These are phyloP conservation scores for Lolium multiflorum DNA, from an alignment of 176 grass and related monocot genomes.

Conservation along the genomic window DNA sequence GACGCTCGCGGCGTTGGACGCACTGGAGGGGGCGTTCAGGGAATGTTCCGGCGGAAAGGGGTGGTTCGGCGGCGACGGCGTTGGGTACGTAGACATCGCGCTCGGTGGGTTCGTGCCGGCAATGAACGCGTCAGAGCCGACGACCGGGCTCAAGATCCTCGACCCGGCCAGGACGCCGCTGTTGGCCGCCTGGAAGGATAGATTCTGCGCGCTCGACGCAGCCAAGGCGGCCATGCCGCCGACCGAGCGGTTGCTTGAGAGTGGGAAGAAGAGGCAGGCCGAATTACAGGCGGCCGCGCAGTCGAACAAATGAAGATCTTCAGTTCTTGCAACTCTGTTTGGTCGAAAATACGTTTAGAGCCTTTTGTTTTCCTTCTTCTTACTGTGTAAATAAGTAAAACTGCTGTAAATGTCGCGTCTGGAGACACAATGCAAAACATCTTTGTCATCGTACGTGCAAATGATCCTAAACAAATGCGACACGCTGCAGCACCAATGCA, in stretches of 20 bases:
- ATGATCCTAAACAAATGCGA: too few species aligned
- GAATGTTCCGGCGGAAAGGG: constrained; percentile 1
- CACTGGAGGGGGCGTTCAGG: constrained; percentile 48
- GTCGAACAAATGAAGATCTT: background rate
- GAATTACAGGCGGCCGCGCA: background rate
- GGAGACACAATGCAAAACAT: too few species aligned
- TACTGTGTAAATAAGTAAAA: too few species aligned
- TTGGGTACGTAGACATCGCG: constrained; percentile 59
- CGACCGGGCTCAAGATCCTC: constrained; percentile 27
- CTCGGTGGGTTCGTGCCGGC: constrained; percentile 46
- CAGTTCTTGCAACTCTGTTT: background rate
- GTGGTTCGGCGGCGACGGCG: constrained; percentile 56
- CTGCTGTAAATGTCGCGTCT: too few species aligned
- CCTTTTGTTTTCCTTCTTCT: too few species aligned
- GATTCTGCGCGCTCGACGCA: constrained; percentile 41
- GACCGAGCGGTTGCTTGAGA: constrained; percentile 12
- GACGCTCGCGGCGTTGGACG: constrained; percentile 14
- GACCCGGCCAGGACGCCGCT: constrained; percentile 47
- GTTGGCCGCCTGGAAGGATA: constrained; percentile 51
- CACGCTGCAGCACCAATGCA: too few species aligned
- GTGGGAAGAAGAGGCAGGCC: constrained; percentile 38
- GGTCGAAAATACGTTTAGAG: too few species aligned
- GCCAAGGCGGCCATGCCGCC: constrained; percentile 51
- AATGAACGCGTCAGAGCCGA: constrained; percentile 47
- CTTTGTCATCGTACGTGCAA: too few species aligned